These are phyloP conservation scores for Aspergillus nomiae DNA, from an alignment of 2,329 filamentous ascomycete genomes.

Conservation along the genomic window DNA sequence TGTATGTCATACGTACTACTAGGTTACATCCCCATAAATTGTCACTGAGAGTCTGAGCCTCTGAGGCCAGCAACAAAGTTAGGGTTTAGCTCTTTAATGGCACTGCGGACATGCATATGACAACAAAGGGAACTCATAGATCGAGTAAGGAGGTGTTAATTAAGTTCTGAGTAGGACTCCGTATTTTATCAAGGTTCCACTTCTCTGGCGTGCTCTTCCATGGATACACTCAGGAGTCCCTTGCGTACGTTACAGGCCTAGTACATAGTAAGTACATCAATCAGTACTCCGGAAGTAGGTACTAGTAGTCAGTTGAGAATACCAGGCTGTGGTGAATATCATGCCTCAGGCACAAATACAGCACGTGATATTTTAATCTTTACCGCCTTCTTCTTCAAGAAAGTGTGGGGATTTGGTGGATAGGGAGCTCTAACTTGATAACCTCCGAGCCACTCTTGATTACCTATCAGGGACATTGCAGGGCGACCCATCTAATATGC, in stretches of 20 bases:
- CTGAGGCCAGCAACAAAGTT: neutral
- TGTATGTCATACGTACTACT: neutral
- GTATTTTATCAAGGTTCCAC: neutral
- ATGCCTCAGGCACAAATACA: neutral
- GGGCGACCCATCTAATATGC: slow-evolving; percentile 22
- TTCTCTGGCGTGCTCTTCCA: neutral
- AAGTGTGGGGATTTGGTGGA: neutral
- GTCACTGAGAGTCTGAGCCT: neutral
- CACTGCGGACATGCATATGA: neutral
- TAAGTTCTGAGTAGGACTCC: neutral
- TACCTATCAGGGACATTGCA: neutral
- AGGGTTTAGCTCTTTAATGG: neutral
- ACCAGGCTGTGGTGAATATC: too few relatives aligned
- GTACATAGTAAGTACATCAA: too few relatives aligned
- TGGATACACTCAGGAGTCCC: neutral
- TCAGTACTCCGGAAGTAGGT: too few relatives aligned
- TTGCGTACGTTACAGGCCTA: neutral
- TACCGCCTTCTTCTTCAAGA: neutral
- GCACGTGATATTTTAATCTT: neutral
- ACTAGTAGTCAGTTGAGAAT: too few relatives aligned
- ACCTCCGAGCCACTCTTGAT: neutral
- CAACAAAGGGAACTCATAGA: neutral
- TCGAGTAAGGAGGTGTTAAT: neutral
- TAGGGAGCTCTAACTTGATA: neutral
- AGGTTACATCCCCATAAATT: neutral